A percentile compares a stretch with the other conserved stretches of the same genome.
Conservation (phyloP, 2,329 filamentous ascomycete species). For the Hawksworthiomyces lignivorus region DNA sequence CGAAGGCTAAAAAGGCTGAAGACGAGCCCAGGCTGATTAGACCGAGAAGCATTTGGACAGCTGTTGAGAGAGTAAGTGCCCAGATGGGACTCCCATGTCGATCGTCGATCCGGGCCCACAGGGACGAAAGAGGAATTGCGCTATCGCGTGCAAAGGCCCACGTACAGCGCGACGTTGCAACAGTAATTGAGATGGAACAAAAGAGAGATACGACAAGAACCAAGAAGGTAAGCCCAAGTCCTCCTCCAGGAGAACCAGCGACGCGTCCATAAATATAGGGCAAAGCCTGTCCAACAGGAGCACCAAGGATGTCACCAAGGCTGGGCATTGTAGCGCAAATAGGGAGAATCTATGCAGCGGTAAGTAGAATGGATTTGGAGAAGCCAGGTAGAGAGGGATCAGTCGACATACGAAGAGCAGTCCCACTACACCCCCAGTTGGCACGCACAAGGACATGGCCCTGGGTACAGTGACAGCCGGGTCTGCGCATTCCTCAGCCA, state of each 20-base stretch:
- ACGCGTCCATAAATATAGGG: conserved; percentile 39
- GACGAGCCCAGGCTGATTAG: conserved; percentile 35
- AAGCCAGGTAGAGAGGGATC: conserved; percentile 22
- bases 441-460: conserved; percentile 7
- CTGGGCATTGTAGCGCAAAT: conserved; percentile 46
- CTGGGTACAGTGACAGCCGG: conserved; percentile 8
- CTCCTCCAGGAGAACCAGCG: conserved; percentile 30
- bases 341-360: conserved; percentile 40
- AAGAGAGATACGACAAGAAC: conserved; percentile 35
- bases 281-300: conserved; percentile 35
- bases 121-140: conserved; percentile 28
- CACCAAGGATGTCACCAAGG: conserved; percentile 33
- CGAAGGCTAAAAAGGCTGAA: conserved; percentile 35
- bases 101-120: conserved; percentile 29
- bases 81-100: conserved; percentile 27
- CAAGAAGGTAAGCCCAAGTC: conserved; percentile 33
- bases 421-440: conserved; percentile 8
- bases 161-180: conserved; percentile 22
- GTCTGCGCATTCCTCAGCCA: conserved; percentile 12
- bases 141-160: conserved; percentile 27
- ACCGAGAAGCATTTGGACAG: conserved; percentile 30
- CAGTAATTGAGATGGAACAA: conserved; percentile 24
- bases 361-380: conserved; percentile 21
- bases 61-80: conserved; percentile 20
- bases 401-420: conserved; percentile 18